Conservation (phyloP, 2,329 filamentous ascomycete species). For the Talaromyces sp. region DNA sequence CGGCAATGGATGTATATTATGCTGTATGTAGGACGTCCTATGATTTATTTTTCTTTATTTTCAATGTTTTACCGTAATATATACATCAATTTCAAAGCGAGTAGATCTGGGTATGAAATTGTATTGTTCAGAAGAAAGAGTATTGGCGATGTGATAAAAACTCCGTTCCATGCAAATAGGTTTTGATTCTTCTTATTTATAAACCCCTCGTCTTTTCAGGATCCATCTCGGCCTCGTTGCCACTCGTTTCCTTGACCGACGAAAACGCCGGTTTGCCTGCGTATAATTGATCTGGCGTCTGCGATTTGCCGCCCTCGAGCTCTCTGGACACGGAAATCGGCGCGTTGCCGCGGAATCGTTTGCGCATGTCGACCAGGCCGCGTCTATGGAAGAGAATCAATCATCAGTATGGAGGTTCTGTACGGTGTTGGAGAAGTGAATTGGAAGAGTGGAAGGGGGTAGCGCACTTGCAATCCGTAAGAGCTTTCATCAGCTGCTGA, state of each 20-base stretch:
- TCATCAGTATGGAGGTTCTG: background rate
- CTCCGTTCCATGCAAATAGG: slow-evolving; percentile 11
- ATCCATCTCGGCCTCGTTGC: slow-evolving; percentile 56
- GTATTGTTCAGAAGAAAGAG: background rate
- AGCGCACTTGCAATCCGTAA: slow-evolving; percentile 77
- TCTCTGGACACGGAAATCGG: slow-evolving; percentile 68
- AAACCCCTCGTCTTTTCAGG: slow-evolving; percentile 43
- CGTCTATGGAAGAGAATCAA: slow-evolving; percentile 40
- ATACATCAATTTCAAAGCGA: background rate
- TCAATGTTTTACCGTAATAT: background rate
- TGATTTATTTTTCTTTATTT: background rate
- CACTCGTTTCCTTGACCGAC: slow-evolving; percentile 60
- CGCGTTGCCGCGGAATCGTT: slow-evolving; percentile 91
- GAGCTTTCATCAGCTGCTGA: slow-evolving; percentile 87
- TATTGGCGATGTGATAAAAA: background rate
- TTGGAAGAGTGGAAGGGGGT: background rate
- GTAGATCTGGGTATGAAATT: background rate
- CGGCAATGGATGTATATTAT: slow-evolving; percentile 6
- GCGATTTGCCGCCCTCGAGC: slow-evolving; percentile 52
- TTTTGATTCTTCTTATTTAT: background rate
- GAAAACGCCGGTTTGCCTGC: slow-evolving; percentile 70
- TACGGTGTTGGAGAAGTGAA: background rate
- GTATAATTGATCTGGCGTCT: slow-evolving; percentile 67
- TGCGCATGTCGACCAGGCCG: slow-evolving; percentile 97
- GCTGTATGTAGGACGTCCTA: background rate